Percentiles rank a stretch among this genome's conserved stretches.
Conservation (phyloP, 2,329 filamentous ascomycete species). For the Neofusicoccum ribis region DNA sequence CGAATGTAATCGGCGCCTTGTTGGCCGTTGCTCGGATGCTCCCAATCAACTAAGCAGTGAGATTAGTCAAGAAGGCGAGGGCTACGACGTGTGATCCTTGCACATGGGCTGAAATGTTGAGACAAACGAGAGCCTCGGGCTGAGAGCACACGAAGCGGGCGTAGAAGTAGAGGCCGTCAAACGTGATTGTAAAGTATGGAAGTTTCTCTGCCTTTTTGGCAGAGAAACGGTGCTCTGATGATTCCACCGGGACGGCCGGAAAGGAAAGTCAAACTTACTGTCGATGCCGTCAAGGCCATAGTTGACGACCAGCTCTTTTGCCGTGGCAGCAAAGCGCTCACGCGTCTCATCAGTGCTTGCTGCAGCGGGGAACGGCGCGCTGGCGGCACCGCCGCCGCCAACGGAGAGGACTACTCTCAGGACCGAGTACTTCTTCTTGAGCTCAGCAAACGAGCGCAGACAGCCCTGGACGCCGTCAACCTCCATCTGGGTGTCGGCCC, state of each 20-base stretch:
- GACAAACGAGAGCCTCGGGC: background rate
- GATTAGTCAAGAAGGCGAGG: conserved; percentile 22
- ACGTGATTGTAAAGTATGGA: background rate
- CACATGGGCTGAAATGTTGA: background rate
- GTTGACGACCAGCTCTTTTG: conserved; percentile 65
- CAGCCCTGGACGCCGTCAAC: conserved; percentile 65
- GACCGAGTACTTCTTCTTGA: conserved; percentile 70
- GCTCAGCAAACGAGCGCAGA: conserved; percentile 69
- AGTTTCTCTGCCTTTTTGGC: background rate
- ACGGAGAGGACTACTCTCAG: conserved; percentile 77
- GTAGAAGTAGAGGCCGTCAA: background rate
- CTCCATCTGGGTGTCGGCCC: conserved; percentile 70
- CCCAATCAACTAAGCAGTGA: conserved; percentile 68
- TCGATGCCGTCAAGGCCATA: conserved; percentile 76
- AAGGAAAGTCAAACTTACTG: conserved; percentile 53
- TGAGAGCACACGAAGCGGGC: background rate
- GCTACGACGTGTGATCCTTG: background rate
- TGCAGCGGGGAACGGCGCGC: conserved; percentile 66
- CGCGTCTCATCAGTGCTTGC: conserved; percentile 61
- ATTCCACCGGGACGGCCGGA: background rate
- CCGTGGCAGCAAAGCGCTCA: conserved; percentile 70
- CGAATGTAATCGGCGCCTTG: conserved; percentile 71
- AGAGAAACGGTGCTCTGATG: background rate
- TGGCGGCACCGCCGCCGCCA: conserved; percentile 69
- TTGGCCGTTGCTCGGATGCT: conserved; percentile 66